Evolutionary conservation across 2,329 filamentous ascomycete genomes (phyloP).

Genomic region (Ramichloridium luteum): DNA sequence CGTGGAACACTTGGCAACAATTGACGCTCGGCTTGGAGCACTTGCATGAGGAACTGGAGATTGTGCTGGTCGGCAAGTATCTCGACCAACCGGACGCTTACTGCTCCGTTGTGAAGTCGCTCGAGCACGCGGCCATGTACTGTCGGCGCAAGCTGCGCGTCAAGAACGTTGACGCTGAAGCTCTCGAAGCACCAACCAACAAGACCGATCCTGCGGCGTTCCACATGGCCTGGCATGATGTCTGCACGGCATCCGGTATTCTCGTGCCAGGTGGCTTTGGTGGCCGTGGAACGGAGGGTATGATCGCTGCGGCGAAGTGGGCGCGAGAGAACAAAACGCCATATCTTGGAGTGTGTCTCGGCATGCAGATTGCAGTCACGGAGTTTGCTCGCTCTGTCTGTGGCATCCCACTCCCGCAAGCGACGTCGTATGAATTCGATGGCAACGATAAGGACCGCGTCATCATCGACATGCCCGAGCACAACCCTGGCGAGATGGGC

Average conservation of each 20-base stretch:
- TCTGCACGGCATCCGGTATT: slow-evolving; percentile 58
- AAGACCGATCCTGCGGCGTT: slow-evolving; percentile 56
- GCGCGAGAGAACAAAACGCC: slow-evolving; percentile 70
- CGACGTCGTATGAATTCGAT: slow-evolving; percentile 46
- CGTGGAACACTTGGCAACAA: slow-evolving; percentile 68
- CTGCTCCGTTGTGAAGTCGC: slow-evolving; percentile 67
- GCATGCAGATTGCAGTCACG: slow-evolving; percentile 86
- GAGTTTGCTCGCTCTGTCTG: slow-evolving; percentile 72
- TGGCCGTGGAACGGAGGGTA: slow-evolving; percentile 69
- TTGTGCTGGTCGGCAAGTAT: slow-evolving; percentile 90
- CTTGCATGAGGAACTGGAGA: slow-evolving; percentile 57
- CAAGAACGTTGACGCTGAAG: slow-evolving; percentile 71
- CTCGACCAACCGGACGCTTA: slow-evolving; percentile 75
- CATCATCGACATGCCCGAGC: slow-evolving; percentile 88
- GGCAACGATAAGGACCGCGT: slow-evolving; percentile 52
- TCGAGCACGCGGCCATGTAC: slow-evolving; percentile 86
- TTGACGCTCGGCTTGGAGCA: slow-evolving; percentile 56
- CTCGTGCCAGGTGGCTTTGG: slow-evolving; percentile 73
- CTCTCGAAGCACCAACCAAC: slow-evolving; percentile 59
- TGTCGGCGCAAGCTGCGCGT: slow-evolving; percentile 69
- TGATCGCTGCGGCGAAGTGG: slow-evolving; percentile 80
- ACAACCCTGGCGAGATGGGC: slow-evolving; percentile 62
- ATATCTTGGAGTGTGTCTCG: slow-evolving; percentile 81
- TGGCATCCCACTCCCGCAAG: slow-evolving; percentile 41
- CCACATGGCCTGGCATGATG: slow-evolving; percentile 67